phyloP scores from a whole-genome alignment of 805 yeast species.

The Ogataea pignaliae region DNA sequence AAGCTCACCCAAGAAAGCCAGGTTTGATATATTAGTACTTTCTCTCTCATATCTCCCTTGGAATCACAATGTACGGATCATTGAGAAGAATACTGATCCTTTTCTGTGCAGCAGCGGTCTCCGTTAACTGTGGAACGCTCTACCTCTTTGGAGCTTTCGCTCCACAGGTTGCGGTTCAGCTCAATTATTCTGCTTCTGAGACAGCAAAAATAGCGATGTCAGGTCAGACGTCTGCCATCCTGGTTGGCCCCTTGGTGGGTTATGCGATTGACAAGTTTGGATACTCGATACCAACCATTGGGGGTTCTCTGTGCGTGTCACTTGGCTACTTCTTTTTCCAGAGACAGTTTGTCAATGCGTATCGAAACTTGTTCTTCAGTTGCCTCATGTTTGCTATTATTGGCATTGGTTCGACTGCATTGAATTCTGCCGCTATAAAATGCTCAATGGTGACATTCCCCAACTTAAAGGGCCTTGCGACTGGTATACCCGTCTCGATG shows the following conservation, averaged over 20 bases:
- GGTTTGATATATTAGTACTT: no score
- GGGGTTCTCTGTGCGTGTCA: constrained; percentile 47
- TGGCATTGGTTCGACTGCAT: constrained; percentile 68
- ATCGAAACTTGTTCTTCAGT: constrained; percentile 37
- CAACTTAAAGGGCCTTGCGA: constrained; percentile 63
- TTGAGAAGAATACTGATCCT: constrained; percentile 15
- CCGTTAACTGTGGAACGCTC: constrained; percentile 63
- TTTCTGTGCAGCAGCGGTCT: constrained; percentile 17
- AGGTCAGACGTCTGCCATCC: constrained; percentile 62
- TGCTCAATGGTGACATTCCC: constrained; percentile 73
- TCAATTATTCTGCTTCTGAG: constrained; percentile 57
- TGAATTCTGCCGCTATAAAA: constrained; percentile 61
- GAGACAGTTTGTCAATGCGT: constrained; percentile 40
- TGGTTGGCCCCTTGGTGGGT: constrained; percentile 68
- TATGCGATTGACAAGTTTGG: constrained; percentile 59
- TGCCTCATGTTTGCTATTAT: constrained; percentile 46
- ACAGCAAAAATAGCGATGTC: constrained; percentile 60
- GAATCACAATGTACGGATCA: constrained; percentile 1
- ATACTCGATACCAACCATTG: constrained; percentile 45
- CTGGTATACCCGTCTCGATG: constrained; percentile 69
- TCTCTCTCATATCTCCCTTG: neutral
- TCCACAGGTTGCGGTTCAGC: constrained; percentile 63
- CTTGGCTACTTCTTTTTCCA: constrained; percentile 55
- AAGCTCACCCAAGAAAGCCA: no score
- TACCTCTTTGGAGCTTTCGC: constrained; percentile 74